Evolutionary conservation across 1,284 basidiomycete species (phyloP).

Genomic region (Pseudozyma tsukubaensis): DNA sequence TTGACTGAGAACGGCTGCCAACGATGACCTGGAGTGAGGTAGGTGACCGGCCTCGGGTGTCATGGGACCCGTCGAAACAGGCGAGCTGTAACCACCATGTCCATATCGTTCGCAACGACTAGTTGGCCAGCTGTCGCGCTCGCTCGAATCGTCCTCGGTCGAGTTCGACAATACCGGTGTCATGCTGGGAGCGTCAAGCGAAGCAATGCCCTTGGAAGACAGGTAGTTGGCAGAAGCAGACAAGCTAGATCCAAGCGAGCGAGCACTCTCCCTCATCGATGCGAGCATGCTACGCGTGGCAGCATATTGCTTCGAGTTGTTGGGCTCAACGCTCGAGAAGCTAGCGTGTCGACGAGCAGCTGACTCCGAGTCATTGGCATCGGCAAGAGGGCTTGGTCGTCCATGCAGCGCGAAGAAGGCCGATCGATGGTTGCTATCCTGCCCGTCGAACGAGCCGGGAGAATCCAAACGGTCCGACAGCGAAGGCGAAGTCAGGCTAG

Average conservation of each 20-base stretch:
- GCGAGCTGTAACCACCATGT: conserved; percentile 11
- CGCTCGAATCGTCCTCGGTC: conserved; percentile 32
- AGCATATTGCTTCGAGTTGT: conserved; percentile 27
- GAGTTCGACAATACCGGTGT: conserved; percentile 23
- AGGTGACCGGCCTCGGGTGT: conserved; percentile 18
- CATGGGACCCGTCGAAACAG: conserved; percentile 21
- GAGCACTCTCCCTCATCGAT: conserved; percentile 17
- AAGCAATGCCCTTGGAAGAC: not conserved
- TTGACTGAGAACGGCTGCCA: conserved; percentile 14
- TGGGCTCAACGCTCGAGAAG: conserved; percentile 48
- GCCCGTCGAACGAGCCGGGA: conserved; percentile 22
- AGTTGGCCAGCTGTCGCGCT: conserved; percentile 58
- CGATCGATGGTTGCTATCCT: conserved; percentile 21
- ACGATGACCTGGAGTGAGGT: conserved; percentile 10
- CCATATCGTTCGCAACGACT: conserved; percentile 26
- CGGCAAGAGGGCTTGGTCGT: not conserved
- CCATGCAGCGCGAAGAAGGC: conserved; percentile 32
- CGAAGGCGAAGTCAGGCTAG: conserved; percentile 27
- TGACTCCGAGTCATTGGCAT: conserved; percentile 5
- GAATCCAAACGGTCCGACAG: conserved; percentile 40
- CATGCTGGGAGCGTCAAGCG: conserved; percentile 29
- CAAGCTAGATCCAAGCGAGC: conserved; percentile 3
- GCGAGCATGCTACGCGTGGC: conserved; percentile 25
- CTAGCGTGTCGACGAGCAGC: conserved; percentile 47
- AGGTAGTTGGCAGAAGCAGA: conserved; percentile 13